Base-by-base conservation (phyloP, 495 filamentous ascomycete species). In the Geopyxis carbonaria region DNA sequence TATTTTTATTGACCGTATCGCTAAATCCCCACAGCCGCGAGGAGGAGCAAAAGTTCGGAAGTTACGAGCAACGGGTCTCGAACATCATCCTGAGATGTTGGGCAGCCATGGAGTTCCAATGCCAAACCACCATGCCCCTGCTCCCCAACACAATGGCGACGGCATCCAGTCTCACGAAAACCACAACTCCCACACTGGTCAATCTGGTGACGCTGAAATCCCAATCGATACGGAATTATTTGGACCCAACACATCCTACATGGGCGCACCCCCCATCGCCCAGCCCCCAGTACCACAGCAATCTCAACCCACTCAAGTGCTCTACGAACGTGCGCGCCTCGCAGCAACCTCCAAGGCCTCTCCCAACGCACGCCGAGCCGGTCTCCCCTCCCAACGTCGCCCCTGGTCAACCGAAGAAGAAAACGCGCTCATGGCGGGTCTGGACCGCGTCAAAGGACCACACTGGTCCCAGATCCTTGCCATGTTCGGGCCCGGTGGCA, bases 401-500 rank as follows among this genome's bases (percentile, higher is more conserved):
- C 84, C 85, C 5, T 95, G 86, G 86, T 79, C 79, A 0, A 73
- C 73, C 0, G 82, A 89, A 40, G 86, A 95, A 59, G 86, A 95
- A 53, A 81, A 80, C 52, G 85, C 86, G 0, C 64, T 95, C 34
- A 89, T 95, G 80, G 74, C 78, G 23, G 86, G 86, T 8, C 69
- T 95, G 7, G 87, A 92, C 54, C 74, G 75, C 38, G 86, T 95
- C 20, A 84, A 84, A 54, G 86, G 86, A 0, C 86, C 86, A 34
- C 87, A 95, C 47, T 95, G 86, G 86, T 85, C 78, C 45, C 85
- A 93, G 54, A 95, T 95, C 24, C 65, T 95, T 2, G 75, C 76
- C 9, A 73, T 95, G 51, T 93, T 86, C 50, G 86, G 86, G 0
- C 70, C 72, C 0, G 80, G 80, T 23, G 86, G 86, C 3, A 77